Conservation (phyloP, 108 stramenopile genomes). For the Skeletonema tropicum region DNA sequence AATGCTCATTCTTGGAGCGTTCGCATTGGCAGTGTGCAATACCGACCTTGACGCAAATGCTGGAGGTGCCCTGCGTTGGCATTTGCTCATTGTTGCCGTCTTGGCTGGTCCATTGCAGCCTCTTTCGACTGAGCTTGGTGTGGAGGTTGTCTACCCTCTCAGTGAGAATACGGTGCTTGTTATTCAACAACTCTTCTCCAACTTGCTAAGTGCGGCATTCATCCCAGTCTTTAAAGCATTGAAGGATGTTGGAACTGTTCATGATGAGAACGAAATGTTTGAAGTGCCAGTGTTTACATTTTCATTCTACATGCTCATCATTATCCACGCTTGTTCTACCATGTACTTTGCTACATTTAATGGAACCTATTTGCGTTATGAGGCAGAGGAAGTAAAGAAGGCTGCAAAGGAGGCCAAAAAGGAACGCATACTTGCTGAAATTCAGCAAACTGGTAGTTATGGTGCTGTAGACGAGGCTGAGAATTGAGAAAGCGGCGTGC, state of each 20-base stretch:
- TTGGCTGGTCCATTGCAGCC: conserved; percentile 91
- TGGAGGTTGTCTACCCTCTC: conserved; percentile 86
- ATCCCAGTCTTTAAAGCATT: conserved; percentile 88
- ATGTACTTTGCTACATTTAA: conserved; percentile 91
- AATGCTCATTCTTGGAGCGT: conserved; percentile 86
- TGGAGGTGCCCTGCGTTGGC: conserved; percentile 71
- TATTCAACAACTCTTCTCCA: conserved; percentile 92
- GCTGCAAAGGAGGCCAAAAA: conserved; percentile 31
- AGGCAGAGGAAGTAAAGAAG: conserved; percentile 72
- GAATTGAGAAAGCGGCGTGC: neutral
- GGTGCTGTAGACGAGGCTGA: conserved; percentile 10
- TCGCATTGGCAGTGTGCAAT: conserved; percentile 85
- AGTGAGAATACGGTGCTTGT: conserved; percentile 91
- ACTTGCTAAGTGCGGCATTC: conserved; percentile 84
- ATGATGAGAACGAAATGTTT: conserved; percentile 40
- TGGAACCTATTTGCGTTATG: conserved; percentile 82
- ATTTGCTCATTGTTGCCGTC: conserved; percentile 77
- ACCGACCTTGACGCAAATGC: conserved; percentile 79
- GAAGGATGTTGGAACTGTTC: conserved; percentile 64
- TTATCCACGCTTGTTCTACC: conserved; percentile 77
- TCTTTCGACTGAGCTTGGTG: conserved; percentile 88
- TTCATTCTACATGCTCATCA: conserved; percentile 85
- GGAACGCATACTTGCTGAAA: conserved; percentile 2
- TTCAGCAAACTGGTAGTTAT: conserved; percentile 14
- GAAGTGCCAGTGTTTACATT: conserved; percentile 82